phyloP scores from a whole-genome alignment of 768 basidiomycete species.

The Coprinellus micaceus region DNA sequence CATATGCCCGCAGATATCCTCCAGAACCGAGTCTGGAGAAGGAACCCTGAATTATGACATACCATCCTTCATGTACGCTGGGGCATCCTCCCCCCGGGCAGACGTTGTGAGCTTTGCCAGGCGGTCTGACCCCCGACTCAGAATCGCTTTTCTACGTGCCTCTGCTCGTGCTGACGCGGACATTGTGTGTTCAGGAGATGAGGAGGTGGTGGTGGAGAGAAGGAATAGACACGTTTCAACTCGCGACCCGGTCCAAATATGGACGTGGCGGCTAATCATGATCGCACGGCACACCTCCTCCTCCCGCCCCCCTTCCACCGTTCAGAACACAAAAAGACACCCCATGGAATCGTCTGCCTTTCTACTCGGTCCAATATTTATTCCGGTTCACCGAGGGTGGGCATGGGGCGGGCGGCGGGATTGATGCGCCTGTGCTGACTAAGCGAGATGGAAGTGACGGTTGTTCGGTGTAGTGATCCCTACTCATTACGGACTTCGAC shows the following conservation, averaged over 20 bases:
- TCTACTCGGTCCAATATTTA: too few species aligned
- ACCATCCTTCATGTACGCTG: slow-evolving; percentile 54
- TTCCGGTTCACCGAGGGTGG: too few species aligned
- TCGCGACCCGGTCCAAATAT: background rate
- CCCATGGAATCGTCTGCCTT: too few species aligned
- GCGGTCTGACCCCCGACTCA: slow-evolving; percentile 66
- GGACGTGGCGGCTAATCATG: background rate
- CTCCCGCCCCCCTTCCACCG: background rate
- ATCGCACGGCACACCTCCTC: background rate
- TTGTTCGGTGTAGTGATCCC: too few species aligned
- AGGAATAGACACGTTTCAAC: background rate
- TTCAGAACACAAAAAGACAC: background rate
- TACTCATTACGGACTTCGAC: too few species aligned
- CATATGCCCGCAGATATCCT: background rate
- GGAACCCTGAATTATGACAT: slow-evolving; percentile 9
- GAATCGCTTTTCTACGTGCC: slow-evolving; percentile 74
- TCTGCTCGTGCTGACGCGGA: slow-evolving; percentile 67
- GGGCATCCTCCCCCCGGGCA: slow-evolving; percentile 63
- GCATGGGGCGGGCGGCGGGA: too few species aligned
- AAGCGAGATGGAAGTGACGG: too few species aligned
- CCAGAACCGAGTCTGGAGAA: background rate
- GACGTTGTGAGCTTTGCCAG: slow-evolving; percentile 77
- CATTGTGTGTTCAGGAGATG: slow-evolving; percentile 2
- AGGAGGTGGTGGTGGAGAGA: too few species aligned
- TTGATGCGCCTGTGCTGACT: too few species aligned